Base-by-base conservation (phyloP, 768 basidiomycete species). In the Trametes cubensis region DNA sequence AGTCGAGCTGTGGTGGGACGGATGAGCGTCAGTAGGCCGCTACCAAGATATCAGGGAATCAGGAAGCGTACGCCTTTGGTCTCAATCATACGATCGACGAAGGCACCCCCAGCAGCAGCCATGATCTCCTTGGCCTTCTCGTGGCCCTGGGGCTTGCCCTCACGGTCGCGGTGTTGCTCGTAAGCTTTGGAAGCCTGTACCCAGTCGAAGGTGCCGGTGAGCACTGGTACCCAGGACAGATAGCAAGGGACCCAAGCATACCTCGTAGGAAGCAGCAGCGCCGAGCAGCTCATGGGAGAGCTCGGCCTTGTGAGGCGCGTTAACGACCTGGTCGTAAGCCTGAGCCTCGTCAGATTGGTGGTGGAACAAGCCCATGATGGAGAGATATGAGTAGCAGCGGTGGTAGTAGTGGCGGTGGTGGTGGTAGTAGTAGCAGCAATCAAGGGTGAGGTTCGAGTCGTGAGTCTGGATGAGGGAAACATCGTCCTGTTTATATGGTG, bases 201-300 rank as follows among this genome's bases (percentile, higher is more conserved):
- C 4, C 8, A 30, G 28, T 30, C 28, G 28, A 30, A 8, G 8
- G 28, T 4, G 28, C 28, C 4, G 8, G 8, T 30, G 8, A 8
- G 28, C 8, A 30, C 8, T 8, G 8, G 28, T 30, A 8, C 28
- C 8, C 28, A 30, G 4, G 8, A 4, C 28, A 30, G 4, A 8
- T 4, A 30, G 8, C 8, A 8, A 30, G 28, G 8, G 8, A 8
- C 28, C 28, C 28, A 30, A 23, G 49, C 73, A 13, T 39, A 83
- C 86, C 79, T 85, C 86, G 73, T 80, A 90, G 28, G 85, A 73
- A 6, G 87, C 88, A 47, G 89, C 89, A 44, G 75, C 87, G 48
- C 85, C 85, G 63, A 90, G 79, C 45, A 89, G 71, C 74, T 90
- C 84, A 71, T 90, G 88, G 8, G 85, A 82, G 55, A 88, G 73